Evolutionary conservation across 225 moss, liverwort and hornwort genomes (phyloP).

Genomic region (Physcomitrium patens): DNA sequence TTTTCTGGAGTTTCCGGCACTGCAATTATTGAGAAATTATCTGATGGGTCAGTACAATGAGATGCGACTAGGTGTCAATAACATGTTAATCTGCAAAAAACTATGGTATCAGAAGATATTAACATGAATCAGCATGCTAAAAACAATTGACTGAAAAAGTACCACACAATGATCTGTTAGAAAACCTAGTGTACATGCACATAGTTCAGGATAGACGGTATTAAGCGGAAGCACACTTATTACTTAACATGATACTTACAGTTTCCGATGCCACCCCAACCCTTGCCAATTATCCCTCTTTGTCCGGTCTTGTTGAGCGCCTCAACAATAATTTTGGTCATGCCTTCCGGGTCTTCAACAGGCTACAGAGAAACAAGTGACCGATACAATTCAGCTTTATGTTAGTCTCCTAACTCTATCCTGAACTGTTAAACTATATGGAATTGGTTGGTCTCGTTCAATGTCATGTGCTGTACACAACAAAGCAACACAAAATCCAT

Average conservation of each 20-base stretch:
- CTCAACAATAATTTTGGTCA: constrained; percentile 85
- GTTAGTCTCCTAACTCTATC: constrained; percentile 20
- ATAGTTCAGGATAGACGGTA: too few relatives aligned
- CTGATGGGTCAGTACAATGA: constrained; percentile 28
- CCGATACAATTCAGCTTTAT: constrained; percentile 13
- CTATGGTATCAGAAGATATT: constrained; percentile 8
- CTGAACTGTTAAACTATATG: background rate
- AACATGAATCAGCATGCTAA: too few relatives aligned
- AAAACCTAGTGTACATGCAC: too few relatives aligned
- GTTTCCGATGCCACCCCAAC: constrained; percentile 98
- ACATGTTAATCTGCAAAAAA: background rate
- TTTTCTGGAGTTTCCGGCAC: constrained; percentile 63
- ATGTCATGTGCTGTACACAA: constrained; percentile 11
- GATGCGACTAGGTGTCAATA: constrained; percentile 16
- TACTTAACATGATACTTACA: constrained; percentile 50
- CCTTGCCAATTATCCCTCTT: constrained; percentile 92
- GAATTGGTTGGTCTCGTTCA: background rate
- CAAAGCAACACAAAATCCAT: constrained; percentile 2
- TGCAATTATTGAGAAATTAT: constrained; percentile 38
- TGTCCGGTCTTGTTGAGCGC: constrained; percentile 78
- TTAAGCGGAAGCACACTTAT: too few relatives aligned
- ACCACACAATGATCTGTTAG: too few relatives aligned
- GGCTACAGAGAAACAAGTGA: constrained; percentile 58
- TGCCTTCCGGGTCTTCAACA: constrained; percentile 94
- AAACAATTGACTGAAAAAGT: too few relatives aligned